Evolutionary conservation across 371 early-diverging fungal genomes (phyloP), one percentile per base, ranked within the genome.

Genomic region (Circinella umbellata): DNA sequence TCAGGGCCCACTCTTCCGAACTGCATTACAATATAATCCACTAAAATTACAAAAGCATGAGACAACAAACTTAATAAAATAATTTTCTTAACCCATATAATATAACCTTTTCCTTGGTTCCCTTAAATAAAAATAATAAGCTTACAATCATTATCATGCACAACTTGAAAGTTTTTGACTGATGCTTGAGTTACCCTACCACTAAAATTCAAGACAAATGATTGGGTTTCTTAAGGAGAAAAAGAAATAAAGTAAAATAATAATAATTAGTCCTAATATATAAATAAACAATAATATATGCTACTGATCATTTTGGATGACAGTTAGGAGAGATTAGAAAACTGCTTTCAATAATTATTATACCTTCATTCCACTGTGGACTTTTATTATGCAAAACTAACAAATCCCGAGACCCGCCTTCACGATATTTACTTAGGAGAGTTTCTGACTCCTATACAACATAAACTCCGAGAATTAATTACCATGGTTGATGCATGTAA

Each of bases 161-260:
- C 94, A 61, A 99, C 91, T 78, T 99, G 99, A 80, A 99, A 98
- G 80, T 99, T 99, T 75, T 98, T 98, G 46, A 98, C 98, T 6
- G 96, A 96, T 9, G 99, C 95, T 74, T 93, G 79, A 18, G 95
- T 93, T 0, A 99, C 98, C 15, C 99, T 84, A 9, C 96, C 96
- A 67, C 92, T 95, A 78, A 99, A 99, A 75, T 99, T 98, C 18
- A 99, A 80, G 1, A 96, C 95, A 84, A 95, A 98, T 7, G 96
- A 93, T 73, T 94, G 92, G 8, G 94, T 96, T 66, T 97, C 98
- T 48, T 14, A 60, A 46, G 15, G 27, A 67, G 42, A 3, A 3
- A 42, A 42, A 9, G 9, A 42, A 39, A 9, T 4, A 39, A 60
- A 27, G 15, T 46, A 48, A 36, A 34, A 11, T 10, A 13, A 27